A percentile compares a stretch with the other conserved stretches of the same genome.
Conservation (phyloP, 2,329 filamentous ascomycete genomes). For the Iodosphaeria phyllophila region DNA sequence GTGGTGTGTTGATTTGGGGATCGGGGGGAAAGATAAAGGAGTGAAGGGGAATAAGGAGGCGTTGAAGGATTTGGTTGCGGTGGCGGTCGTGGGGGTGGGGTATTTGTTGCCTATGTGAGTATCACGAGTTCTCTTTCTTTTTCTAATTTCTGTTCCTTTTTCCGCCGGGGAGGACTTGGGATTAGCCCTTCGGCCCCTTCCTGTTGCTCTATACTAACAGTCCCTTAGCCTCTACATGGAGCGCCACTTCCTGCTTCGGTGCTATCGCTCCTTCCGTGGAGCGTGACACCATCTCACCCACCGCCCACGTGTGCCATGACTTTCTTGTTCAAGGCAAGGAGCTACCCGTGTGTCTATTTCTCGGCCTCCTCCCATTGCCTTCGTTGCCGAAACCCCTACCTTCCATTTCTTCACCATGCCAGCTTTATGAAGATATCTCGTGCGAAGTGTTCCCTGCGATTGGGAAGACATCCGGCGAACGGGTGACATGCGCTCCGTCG, state of each 20-base stretch:
- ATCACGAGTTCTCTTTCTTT: conserved; percentile 4
- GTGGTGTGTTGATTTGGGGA: conserved; percentile 5
- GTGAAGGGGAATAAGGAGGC: too few relatives aligned
- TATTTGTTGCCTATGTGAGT: conserved; percentile 42
- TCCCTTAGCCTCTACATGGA: conserved; percentile 30
- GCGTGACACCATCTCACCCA: conserved; percentile 3
- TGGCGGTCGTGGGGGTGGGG: conserved; percentile 27
- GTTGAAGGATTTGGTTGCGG: conserved; percentile 23
- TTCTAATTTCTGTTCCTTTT: background rate
- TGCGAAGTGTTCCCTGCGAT: too few relatives aligned
- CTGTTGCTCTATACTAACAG: conserved; percentile 9
- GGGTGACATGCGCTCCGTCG: too few relatives aligned
- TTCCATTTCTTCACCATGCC: too few relatives aligned
- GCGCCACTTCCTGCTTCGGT: conserved; percentile 30
- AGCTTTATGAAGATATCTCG: too few relatives aligned
- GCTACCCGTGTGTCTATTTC: too few relatives aligned
- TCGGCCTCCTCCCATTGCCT: too few relatives aligned
- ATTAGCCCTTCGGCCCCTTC: background rate
- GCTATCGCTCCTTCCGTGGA: conserved; percentile 24
- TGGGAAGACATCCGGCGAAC: too few relatives aligned
- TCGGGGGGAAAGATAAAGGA: conserved; percentile 15
- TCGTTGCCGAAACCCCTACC: too few relatives aligned
- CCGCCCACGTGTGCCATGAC: background rate
- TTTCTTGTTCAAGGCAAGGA: background rate
- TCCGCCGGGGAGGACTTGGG: too few relatives aligned